Conservation (phyloP, 164 flowering plant species). For the Annona cherimola region DNA sequence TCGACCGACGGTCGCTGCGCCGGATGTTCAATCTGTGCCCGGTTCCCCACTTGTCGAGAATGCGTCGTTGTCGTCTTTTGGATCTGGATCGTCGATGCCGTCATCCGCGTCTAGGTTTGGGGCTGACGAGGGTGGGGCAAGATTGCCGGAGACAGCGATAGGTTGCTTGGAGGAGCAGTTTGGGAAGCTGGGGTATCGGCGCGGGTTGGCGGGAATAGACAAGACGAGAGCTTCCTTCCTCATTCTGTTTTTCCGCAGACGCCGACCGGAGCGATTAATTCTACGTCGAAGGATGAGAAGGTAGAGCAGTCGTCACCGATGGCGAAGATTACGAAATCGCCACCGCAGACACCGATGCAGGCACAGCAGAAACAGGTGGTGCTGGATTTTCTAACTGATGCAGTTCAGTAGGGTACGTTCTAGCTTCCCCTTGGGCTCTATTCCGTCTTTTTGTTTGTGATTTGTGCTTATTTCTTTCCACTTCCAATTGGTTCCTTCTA, state of each 20-base stretch:
- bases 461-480: neutral
- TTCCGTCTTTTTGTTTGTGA: neutral
- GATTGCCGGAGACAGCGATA: conserved; percentile 29
- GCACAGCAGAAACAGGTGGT: conserved; percentile 31
- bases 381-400: conserved; percentile 35
- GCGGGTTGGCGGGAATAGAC: neutral
- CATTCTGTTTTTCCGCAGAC: conserved; percentile 10
- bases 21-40: neutral
- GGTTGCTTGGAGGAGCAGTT: conserved; percentile 66
- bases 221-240: neutral
- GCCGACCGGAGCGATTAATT: conserved; percentile 17
- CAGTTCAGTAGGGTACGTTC: conserved; percentile 28
- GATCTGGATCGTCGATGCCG: conserved; percentile 68
- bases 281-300: conserved; percentile 66
- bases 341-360: conserved; percentile 22
- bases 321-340: conserved; percentile 31
- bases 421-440: neutral
- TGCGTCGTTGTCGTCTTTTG: conserved; percentile 47
- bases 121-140: conserved; percentile 42
- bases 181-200: conserved; percentile 42
- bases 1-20: conserved; percentile 1
- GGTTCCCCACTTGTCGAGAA: conserved; percentile 50
- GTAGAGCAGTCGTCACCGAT: conserved; percentile 57
- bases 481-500: neutral
- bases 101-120: conserved; percentile 49